Evolutionary conservation across 106 monocot species (phyloP).

Genomic region (Phalaenopsis equestris): DNA sequence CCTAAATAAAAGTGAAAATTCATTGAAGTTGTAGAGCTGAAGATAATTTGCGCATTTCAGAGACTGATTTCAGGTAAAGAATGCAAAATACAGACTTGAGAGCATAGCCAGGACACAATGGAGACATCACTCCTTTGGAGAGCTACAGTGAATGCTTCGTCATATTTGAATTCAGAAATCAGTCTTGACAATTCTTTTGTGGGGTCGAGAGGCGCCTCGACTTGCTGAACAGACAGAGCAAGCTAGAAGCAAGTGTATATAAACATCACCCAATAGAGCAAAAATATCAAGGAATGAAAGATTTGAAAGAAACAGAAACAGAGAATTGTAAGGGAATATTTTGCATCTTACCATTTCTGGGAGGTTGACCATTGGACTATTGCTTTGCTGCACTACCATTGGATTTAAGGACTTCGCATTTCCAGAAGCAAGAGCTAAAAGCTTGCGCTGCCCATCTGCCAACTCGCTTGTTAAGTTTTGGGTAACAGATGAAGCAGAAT

Average conservation of each 20-base stretch:
- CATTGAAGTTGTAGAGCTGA: no score
- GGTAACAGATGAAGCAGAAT: conserved; percentile 65
- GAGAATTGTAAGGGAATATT: neutral
- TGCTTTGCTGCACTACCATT: conserved; percentile 41
- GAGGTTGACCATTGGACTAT: conserved; percentile 36
- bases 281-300: neutral
- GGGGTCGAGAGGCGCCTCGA: conserved; percentile 67
- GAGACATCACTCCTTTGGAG: conserved; percentile 93
- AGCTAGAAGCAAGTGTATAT: neutral
- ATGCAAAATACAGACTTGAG: conserved; percentile 48
- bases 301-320: neutral
- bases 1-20: conserved; percentile 19
- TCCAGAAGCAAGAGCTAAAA: conserved; percentile 51
- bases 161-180: conserved; percentile 73
- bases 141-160: conserved; percentile 82
- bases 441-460: conserved; percentile 66
- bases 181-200: conserved; percentile 71
- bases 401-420: conserved; percentile 49
- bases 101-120: conserved; percentile 88
- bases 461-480: conserved; percentile 61
- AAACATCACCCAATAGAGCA: neutral
- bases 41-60: neutral
- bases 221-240: conserved; percentile 38
- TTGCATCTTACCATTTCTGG: conserved; percentile 36
- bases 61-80: neutral